Evolutionary conservation across 2,329 filamentous ascomycete genomes (phyloP).

Genomic region (Hysterium pulicare): DNA sequence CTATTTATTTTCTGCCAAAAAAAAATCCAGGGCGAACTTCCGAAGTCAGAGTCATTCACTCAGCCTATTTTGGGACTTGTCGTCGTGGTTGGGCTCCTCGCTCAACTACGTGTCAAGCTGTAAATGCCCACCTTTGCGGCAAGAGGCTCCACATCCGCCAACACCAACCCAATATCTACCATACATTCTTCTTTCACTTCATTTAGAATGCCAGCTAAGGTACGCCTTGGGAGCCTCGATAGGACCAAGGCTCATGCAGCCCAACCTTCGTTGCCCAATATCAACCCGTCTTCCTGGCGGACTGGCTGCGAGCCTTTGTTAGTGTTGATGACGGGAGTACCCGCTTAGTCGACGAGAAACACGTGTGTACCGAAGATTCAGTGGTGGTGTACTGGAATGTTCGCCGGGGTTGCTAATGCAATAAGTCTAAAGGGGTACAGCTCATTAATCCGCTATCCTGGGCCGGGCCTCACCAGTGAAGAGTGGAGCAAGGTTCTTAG

Average conservation of each 20-base stretch:
- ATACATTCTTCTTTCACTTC: no score
- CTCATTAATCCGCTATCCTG: no score
- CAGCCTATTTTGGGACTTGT: neutral
- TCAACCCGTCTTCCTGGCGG: neutral
- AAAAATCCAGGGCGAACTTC: neutral
- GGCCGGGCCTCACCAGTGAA: no score
- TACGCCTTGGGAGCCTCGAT: neutral
- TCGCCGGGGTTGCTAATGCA: neutral
- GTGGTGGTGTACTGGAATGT: neutral
- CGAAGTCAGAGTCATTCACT: constrained; percentile 1
- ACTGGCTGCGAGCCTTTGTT: neutral
- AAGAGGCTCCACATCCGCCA: no score
- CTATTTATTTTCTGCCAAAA: neutral
- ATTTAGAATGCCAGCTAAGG: no score
- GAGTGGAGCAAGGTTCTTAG: no score
- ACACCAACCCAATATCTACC: no score
- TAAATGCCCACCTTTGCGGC: neutral
- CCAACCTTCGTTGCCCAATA: constrained; percentile 3
- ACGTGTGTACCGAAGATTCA: constrained; percentile 4
- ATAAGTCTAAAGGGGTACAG: neutral
- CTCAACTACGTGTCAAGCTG: constrained; percentile 1
- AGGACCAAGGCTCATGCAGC: neutral
- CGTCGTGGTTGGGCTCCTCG: neutral
- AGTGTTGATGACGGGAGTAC: neutral
- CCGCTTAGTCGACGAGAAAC: neutral